Evolutionary conservation across 768 basidiomycete species (phyloP).

Genomic region (Tricholoma matsutake): DNA sequence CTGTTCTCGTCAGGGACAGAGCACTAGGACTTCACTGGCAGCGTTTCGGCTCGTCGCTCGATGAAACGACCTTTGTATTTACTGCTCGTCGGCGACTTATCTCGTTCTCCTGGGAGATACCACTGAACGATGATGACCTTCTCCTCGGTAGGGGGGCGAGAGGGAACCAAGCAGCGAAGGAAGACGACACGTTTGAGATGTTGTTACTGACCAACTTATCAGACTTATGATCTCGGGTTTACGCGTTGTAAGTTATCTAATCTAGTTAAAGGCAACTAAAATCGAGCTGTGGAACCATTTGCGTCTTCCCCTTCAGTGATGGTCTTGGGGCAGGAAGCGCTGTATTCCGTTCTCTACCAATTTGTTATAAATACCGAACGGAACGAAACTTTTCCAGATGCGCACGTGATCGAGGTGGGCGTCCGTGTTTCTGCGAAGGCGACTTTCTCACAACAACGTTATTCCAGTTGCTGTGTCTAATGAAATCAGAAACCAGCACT

Average conservation of each 20-base stretch:
- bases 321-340: no score
- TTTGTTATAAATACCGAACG: no score
- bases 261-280: not conserved
- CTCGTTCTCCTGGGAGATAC: conserved; percentile 56
- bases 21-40: conserved; percentile 29
- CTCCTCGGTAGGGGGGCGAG: conserved; percentile 54
- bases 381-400: no score
- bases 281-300: no score
- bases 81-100: conserved; percentile 53
- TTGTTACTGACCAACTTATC: conserved; percentile 39
- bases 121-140: conserved; percentile 50
- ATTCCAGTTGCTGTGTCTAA: no score
- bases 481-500: no score
- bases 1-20: conserved; percentile 41
- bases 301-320: no score
- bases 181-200: conserved; percentile 72
- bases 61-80: conserved; percentile 59
- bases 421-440: no score
- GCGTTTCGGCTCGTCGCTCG: conserved; percentile 37
- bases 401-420: no score
- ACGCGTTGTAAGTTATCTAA: not conserved
- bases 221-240: not conserved
- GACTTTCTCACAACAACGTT: no score
- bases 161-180: conserved; percentile 41
- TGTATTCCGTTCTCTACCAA: no score